Base-by-base conservation (phyloP, 768 basidiomycete genomes). In the Albatrellus ellisii region DNA sequence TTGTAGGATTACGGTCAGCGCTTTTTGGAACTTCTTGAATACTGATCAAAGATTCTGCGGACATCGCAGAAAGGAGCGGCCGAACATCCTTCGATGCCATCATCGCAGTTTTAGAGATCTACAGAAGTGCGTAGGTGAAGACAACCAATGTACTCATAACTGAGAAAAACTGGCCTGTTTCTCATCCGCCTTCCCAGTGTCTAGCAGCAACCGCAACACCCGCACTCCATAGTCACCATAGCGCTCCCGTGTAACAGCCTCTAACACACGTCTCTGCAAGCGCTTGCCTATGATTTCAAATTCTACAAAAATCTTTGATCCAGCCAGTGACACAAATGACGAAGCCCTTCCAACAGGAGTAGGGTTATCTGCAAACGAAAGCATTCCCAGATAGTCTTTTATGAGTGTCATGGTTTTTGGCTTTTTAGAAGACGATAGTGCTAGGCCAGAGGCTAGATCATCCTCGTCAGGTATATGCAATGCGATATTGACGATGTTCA, bases 21-120 rank as follows among this genome's bases (percentile, higher is more conserved):
- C 79, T 85, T 60, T 83, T 84, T 4, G 95, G 85, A 2, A 97
- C 81, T 60, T 97, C 92, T 64, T 95, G 90, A 9, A 84, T 80
- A 54, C 84, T 88, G 52, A 98, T 78, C 41, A 98, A 56, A 26
- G 77, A 80, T 54, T 92, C 79, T 2, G 78, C 68, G 10, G 88
- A 78, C 38, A 99, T 72, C 3, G 76, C 74, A 15, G 85, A 73
- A 41, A 97, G 67, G 34, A 88, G 62, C 9, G 81, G 78, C 40
- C 92, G 79, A 41, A 86, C 81, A 48, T 90, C 85, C 57, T 87
- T 89, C 26, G 82, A 69, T 2, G 87, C 73, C 69, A 98, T 83
- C 86, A 99, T 88, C 14, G 88, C 86, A 38, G 82, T 68, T 59
- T 94, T 94, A 24, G 88, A 84, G 36, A 99, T 78, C 92, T 98